Evolutionary conservation across 345 rosid genomes (phyloP).

Genomic region (Hibiscus tridactylites): DNA sequence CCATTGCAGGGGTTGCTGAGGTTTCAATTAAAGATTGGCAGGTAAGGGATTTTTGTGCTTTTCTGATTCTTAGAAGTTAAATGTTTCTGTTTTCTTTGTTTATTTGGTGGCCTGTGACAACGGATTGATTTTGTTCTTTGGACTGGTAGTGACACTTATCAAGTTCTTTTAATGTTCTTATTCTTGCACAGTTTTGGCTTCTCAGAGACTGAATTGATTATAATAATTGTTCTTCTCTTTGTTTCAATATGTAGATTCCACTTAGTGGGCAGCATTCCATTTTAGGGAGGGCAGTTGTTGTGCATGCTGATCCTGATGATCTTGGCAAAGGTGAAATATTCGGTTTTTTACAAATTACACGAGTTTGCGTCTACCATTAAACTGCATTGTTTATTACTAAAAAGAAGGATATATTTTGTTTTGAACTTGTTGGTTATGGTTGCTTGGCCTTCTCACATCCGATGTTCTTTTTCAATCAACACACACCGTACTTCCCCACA

Average conservation of each 20-base stretch:
- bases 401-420: not conserved
- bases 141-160: not conserved
- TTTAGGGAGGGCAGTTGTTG: constrained; percentile 85
- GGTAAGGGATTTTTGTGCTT: constrained; percentile 26
- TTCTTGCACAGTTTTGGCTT: not conserved
- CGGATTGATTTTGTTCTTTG: constrained; percentile 3
- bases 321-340: constrained; percentile 61
- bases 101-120: not conserved
- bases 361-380: constrained; percentile 6
- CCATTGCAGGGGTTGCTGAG: constrained; percentile 74
- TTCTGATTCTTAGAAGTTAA: not conserved
- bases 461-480: too few relatives aligned
- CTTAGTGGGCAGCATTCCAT: constrained; percentile 70
- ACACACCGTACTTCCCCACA: too few relatives aligned
- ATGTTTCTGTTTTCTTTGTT: not conserved
- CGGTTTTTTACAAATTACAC: constrained; percentile 1
- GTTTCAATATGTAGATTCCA: constrained; percentile 55
- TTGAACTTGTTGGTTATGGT: too few relatives aligned
- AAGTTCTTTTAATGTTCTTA: not conserved
- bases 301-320: constrained; percentile 88
- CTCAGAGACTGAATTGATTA: not conserved
- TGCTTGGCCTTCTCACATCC: too few relatives aligned
- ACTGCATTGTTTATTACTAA: not conserved
- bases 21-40: constrained; percentile 57
- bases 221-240: constrained; percentile 1